phyloP scores from a whole-genome alignment of 352 stramenopile species.

The Phytopythium ostracodes region DNA sequence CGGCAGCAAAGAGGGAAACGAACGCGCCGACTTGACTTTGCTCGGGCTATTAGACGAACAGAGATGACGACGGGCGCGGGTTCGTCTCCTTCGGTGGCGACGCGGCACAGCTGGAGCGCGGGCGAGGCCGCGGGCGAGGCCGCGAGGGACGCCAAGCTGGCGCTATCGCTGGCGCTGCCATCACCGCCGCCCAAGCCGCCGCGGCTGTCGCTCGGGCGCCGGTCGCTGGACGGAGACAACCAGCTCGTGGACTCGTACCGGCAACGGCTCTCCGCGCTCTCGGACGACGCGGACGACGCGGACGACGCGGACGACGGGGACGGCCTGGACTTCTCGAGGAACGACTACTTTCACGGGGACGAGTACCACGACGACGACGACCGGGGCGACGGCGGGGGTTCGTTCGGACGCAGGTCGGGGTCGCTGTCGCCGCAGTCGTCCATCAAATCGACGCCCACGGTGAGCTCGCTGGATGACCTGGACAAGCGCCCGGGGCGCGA shows the following conservation, averaged over 20 bases:
- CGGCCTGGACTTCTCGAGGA: not conserved
- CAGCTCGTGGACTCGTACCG: conserved; percentile 3
- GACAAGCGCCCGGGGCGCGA: conserved; percentile 12
- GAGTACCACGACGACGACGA: not conserved
- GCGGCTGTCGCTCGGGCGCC: conserved; percentile 1
- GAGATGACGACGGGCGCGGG: not conserved
- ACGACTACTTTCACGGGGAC: not conserved
- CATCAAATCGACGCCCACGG: conserved; percentile 22
- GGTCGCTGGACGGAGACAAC: not conserved
- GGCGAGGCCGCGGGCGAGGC: not conserved
- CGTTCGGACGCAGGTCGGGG: conserved; percentile 15
- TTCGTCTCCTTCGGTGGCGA: not conserved
- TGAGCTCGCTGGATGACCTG: conserved; percentile 23
- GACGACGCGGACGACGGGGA: not conserved
- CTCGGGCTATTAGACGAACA: not conserved
- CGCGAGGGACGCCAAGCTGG: not conserved
- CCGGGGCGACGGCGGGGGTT: conserved; percentile 5
- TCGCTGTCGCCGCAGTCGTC: conserved; percentile 25
- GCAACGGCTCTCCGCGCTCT: not conserved
- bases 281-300: not conserved
- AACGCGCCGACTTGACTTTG: not conserved
- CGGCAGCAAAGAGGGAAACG: too few relatives aligned
- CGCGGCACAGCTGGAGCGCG: not conserved
- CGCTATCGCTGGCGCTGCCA: conserved; percentile 15
- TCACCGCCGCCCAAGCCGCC: conserved; percentile 12